These are phyloP conservation scores for Barnettozyma vustinii DNA, from an alignment of 805 yeast species.

Conservation along the genomic window DNA sequence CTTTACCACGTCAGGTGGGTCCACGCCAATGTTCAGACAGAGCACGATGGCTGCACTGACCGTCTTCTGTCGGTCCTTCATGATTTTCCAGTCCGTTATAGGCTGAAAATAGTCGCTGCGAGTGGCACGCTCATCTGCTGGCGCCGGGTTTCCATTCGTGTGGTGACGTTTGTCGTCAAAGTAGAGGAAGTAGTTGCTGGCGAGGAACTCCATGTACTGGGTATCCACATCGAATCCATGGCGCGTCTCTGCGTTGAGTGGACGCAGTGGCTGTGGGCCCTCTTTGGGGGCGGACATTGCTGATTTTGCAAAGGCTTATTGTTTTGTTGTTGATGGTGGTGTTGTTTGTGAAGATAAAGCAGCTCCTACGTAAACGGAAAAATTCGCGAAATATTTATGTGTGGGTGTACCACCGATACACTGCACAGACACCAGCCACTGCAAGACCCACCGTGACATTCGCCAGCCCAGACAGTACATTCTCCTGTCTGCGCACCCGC, in stretches of 20 bases:
- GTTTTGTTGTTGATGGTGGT: not conserved
- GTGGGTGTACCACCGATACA: not conserved
- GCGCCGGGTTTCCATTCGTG: constrained; percentile 78
- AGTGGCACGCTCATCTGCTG: constrained; percentile 43
- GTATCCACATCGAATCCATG: constrained; percentile 69
- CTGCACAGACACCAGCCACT: not conserved
- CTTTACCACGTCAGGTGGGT: constrained; percentile 92
- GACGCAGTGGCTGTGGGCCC: constrained; percentile 17
- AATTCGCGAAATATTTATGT: not conserved
- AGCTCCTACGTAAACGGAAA: not conserved
- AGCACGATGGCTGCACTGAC: constrained; percentile 88
- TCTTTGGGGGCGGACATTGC: constrained; percentile 3
- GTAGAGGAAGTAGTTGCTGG: constrained; percentile 71
- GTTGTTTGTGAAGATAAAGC: not conserved
- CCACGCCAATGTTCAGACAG: constrained; percentile 90
- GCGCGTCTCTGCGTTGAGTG: constrained; percentile 52
- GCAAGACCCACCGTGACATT: not conserved
- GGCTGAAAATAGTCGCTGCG: constrained; percentile 57
- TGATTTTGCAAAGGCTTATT: not conserved
- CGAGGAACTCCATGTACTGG: constrained; percentile 48
- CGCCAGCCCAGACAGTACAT: constrained; percentile 32
- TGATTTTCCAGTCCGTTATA: constrained; percentile 84
- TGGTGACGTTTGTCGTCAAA: constrained; percentile 90
- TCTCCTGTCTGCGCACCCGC: constrained; percentile 48
- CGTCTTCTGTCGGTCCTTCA: constrained; percentile 87